These are phyloP conservation scores for Sarocladium kiliense DNA, from an alignment of 2,329 filamentous ascomycete genomes.

Conservation along the genomic window DNA sequence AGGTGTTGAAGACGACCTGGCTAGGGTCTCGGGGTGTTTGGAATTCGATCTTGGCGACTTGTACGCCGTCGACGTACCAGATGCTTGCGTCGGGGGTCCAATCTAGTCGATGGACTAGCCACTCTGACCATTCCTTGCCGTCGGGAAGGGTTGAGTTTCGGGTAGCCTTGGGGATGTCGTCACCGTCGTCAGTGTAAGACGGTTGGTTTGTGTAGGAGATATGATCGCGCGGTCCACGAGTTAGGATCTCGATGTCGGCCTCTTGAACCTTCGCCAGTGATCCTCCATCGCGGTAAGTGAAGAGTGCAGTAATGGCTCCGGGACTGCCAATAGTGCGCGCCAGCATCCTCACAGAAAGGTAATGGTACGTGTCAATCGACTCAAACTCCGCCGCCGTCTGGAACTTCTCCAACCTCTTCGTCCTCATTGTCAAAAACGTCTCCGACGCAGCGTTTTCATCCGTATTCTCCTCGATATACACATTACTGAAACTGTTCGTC, in stretches of 20 bases:
- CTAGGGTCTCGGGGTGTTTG: slow-evolving; percentile 49
- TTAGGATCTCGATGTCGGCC: slow-evolving; percentile 49
- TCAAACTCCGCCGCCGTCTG: slow-evolving; percentile 46
- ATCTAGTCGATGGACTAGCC: slow-evolving; percentile 55
- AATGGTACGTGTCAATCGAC: slow-evolving; percentile 25
- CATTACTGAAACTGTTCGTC: slow-evolving; percentile 37
- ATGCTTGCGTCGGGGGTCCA: slow-evolving; percentile 49
- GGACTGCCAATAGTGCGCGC: slow-evolving; percentile 42
- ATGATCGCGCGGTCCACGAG: slow-evolving; percentile 34
- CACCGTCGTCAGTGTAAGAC: slow-evolving; percentile 37
- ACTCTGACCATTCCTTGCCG: slow-evolving; percentile 43
- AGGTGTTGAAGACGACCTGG: slow-evolving; percentile 53
- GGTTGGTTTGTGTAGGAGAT: slow-evolving; percentile 60
- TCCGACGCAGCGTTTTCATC: slow-evolving; percentile 25
- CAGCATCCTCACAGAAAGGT: slow-evolving; percentile 40
- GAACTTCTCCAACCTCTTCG: slow-evolving; percentile 30
- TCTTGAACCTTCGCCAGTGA: slow-evolving; percentile 39
- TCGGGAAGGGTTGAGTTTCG: slow-evolving; percentile 41
- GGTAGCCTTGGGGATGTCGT: slow-evolving; percentile 41
- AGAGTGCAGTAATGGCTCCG: slow-evolving; percentile 48
- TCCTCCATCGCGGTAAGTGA: slow-evolving; percentile 39
- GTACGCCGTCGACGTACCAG: slow-evolving; percentile 50
- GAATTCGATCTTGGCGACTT: slow-evolving; percentile 47
- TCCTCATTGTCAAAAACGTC: slow-evolving; percentile 40
- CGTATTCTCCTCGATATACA: slow-evolving; percentile 40